These are phyloP conservation scores for Mucor sp. DNA, from an alignment of 371 early-diverging fungal species.

Conservation along the genomic window DNA sequence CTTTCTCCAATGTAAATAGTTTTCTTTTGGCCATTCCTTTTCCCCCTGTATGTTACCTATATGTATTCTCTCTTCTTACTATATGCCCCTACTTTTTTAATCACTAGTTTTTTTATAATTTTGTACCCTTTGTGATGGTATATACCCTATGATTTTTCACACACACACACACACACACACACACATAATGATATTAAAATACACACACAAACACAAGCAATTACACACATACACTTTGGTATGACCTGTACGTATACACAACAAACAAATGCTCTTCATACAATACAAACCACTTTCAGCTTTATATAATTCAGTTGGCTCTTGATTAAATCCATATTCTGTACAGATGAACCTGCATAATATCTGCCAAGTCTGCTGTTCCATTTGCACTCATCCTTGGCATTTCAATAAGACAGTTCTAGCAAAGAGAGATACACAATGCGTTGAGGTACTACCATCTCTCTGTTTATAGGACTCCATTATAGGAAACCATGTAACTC, in stretches of 20 bases:
- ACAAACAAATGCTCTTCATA: not conserved
- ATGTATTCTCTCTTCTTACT: not conserved
- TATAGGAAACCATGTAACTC: not conserved
- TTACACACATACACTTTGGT: not conserved
- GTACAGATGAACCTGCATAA: too few species aligned
- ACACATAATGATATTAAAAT: not conserved
- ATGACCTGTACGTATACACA: not conserved
- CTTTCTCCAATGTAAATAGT: not conserved
- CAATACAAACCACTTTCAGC: too few species aligned
- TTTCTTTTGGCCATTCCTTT: not conserved
- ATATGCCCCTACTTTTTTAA: not conserved
- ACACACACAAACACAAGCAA: not conserved
- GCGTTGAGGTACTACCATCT: not conserved
- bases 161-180: not conserved
- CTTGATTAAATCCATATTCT: too few species aligned
- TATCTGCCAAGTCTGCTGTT: too few species aligned
- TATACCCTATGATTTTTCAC: not conserved
- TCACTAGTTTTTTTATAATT: not conserved
- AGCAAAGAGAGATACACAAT: too few species aligned
- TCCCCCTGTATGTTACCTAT: not conserved
- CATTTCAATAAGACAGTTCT: too few species aligned
- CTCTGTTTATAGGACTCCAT: not conserved
- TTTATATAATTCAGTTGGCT: not conserved
- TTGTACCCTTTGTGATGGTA: not conserved
- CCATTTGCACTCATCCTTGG: too few species aligned